Conservation (phyloP, 2,329 filamentous ascomycete genomes). For the Aureobasidium sp. region DNA sequence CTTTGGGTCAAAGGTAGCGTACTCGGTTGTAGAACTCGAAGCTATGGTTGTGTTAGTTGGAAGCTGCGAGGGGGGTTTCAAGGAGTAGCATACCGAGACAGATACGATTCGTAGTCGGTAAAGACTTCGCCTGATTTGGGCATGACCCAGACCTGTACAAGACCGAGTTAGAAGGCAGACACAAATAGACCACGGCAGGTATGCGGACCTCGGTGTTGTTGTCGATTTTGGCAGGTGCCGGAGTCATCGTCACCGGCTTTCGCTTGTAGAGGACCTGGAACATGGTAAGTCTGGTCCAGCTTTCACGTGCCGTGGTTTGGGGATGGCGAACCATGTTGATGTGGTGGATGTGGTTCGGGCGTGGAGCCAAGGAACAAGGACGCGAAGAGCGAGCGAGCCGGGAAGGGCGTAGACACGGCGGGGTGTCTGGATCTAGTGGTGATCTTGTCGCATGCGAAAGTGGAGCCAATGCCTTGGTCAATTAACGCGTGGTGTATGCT, state of each 20-base stretch:
- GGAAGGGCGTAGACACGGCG: not conserved
- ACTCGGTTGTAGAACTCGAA: slow-evolving; percentile 93
- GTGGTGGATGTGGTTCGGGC: not conserved
- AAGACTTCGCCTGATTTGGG: slow-evolving; percentile 86
- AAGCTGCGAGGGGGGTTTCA: not conserved
- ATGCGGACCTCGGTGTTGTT: slow-evolving; percentile 68
- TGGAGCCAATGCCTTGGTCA: slow-evolving; percentile 4
- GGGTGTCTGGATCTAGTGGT: not conserved
- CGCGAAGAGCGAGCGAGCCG: not conserved
- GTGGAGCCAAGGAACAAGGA: not conserved
- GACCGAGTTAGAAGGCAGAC: not conserved
- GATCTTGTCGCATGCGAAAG: not conserved
- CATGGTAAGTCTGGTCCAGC: not conserved
- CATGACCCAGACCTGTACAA: slow-evolving; percentile 76
- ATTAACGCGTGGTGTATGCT: not conserved
- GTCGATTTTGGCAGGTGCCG: slow-evolving; percentile 63
- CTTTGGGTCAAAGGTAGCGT: slow-evolving; percentile 24
- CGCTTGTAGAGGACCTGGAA: slow-evolving; percentile 85
- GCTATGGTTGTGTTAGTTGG: slow-evolving; percentile 37
- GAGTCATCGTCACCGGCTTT: slow-evolving; percentile 80
- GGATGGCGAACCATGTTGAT: slow-evolving; percentile 12
- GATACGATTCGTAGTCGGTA: slow-evolving; percentile 75
- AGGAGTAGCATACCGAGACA: slow-evolving; percentile 56
- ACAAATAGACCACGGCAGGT: not conserved
- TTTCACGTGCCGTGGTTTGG: not conserved